Evolutionary conservation across 169 alveolate genomes (phyloP).

Genomic region (Amoebophrya sp.): DNA sequence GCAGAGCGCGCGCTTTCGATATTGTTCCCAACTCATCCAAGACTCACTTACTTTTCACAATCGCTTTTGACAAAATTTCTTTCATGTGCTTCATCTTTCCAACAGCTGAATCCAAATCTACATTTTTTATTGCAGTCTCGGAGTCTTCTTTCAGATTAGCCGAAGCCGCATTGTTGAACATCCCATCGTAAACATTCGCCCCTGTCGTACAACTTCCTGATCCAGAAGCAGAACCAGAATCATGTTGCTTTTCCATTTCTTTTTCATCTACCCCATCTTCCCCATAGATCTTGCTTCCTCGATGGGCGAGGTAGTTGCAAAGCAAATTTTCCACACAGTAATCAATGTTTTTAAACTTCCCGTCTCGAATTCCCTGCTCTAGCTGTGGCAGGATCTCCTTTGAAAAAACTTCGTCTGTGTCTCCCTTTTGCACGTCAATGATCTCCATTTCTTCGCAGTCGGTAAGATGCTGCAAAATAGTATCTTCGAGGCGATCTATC

Average conservation of each 20-base stretch:
- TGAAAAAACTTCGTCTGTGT: neutral
- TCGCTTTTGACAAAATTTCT: neutral
- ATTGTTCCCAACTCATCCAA: too few species aligned
- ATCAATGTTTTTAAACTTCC: neutral
- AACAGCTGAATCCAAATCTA: neutral
- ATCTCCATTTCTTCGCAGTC: neutral
- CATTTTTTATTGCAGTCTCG: neutral
- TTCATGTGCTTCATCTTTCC: neutral
- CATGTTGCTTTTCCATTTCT: neutral
- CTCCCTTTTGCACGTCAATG: neutral
- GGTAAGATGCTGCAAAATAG: neutral
- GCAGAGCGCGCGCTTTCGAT: too few species aligned
- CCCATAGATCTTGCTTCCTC: neutral
- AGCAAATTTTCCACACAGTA: neutral
- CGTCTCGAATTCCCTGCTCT: neutral
- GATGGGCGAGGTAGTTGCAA: neutral
- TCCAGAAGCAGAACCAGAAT: neutral
- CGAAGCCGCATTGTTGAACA: neutral
- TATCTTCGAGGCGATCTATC: too few species aligned
- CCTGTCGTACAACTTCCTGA: too few species aligned
- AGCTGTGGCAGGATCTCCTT: neutral
- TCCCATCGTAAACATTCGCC: neutral
- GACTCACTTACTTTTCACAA: too few species aligned
- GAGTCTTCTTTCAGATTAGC: neutral
- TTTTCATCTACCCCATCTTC: neutral